Base-by-base conservation (phyloP, 768 basidiomycete genomes). In the Termitomyces bulborhizus region DNA sequence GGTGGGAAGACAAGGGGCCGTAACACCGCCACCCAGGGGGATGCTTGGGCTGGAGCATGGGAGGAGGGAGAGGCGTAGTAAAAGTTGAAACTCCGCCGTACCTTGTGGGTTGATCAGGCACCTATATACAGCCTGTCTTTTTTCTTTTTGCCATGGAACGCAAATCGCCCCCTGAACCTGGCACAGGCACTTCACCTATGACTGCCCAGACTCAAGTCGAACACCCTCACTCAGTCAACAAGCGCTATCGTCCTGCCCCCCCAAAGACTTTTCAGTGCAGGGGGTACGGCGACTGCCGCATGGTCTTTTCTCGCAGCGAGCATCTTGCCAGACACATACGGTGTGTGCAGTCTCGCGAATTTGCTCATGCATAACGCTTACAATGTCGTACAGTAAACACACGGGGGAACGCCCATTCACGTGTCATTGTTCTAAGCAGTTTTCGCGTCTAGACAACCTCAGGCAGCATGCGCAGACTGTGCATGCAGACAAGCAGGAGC, bases 401-500 rank as follows among this genome's bases (percentile, higher is more conserved):
- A 98, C 96, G 4, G 96, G 96, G 58, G 96, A 98, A 68, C 85
- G 94, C 18, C 96, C 96, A 16, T 98, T 98, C 71, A 83, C 85
- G 40, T 98, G 96, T 66, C 95, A 98, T 68, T 98, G 96, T 75
- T 82, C 85, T 12, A 95, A 96, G 70, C 88, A 95, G 61, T 98
- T 98, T 68, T 94, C 93, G 5, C 85, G 96, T 12, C 85, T 98
- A 67, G 96, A 98, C 73, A 98, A 98, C 66, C 81, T 98, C 2
- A 86, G 96, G 45, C 96, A 98, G 68, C 96, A 98, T 69, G 92
- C 94, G 0, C 90, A 95, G 77, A 96, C 95, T 5, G 94, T 97
- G 1, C 96, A 98, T 65, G 85, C 93, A n/a, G 93, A 97, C 68
- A 90, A 92, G 75, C 84, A 84, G 68, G 88, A 89, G 0, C 81